Conservation (phyloP, 139 green algal genomes). For the Gonium pectorale region DNA sequence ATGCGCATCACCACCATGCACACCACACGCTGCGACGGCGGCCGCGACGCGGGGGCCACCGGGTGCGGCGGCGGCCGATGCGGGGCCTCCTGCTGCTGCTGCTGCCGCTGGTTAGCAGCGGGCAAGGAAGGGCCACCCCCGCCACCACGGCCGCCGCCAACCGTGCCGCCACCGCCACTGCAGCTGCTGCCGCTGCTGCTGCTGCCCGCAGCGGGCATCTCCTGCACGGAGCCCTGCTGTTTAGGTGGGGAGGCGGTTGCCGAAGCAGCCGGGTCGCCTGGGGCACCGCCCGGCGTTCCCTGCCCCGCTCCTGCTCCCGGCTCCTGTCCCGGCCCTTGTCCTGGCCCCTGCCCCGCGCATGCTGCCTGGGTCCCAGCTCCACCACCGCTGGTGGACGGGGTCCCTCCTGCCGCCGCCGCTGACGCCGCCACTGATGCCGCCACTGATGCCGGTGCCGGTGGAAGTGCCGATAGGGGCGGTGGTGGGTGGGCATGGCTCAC, state of each 20-base stretch:
- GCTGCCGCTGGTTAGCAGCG: neutral
- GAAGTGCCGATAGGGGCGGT: neutral
- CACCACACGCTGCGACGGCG: conserved; percentile 36
- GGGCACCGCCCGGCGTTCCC: too few species aligned
- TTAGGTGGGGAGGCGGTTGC: too few species aligned
- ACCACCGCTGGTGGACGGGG: too few species aligned
- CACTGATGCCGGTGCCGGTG: too few species aligned
- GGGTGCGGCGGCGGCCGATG: neutral
- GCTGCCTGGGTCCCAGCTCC: too few species aligned
- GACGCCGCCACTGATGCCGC: neutral
- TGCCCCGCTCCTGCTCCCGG: too few species aligned
- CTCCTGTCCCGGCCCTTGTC: too few species aligned
- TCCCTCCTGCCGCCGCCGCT: too few species aligned
- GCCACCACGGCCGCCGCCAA: neutral
- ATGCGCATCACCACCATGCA: conserved; percentile 95
- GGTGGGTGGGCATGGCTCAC: neutral
- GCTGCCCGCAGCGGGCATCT: neutral
- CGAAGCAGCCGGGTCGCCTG: too few species aligned
- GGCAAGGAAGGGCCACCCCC: too few species aligned
- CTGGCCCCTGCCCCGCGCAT: too few species aligned
- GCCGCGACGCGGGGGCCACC: neutral
- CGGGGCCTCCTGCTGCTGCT: neutral
- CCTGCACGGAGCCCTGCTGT: too few species aligned
- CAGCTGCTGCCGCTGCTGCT: neutral
- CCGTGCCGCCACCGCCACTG: neutral